Evolutionary conservation across 306 rosid species (phyloP).

Genomic region (Lithocarpus polystachyus): DNA sequence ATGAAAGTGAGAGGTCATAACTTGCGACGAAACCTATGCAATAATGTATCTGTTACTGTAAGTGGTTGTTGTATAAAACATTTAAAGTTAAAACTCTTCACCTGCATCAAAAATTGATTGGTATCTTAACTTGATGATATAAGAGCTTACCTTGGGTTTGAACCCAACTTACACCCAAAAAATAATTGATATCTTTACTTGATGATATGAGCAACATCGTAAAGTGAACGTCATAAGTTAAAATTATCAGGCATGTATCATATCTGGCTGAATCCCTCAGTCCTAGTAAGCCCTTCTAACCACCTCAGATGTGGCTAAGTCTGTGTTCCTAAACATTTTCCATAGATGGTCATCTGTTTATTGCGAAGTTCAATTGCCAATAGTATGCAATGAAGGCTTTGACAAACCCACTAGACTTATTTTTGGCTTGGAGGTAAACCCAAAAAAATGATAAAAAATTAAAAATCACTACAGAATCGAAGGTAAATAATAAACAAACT

Average conservation of each 20-base stretch:
- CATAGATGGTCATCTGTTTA: too few relatives aligned
- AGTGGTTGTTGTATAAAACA: too few relatives aligned
- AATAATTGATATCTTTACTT: too few relatives aligned
- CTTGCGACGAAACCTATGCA: not conserved
- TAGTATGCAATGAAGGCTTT: not conserved
- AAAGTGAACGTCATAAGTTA: fast-evolving
- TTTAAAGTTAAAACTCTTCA: fast-evolving
- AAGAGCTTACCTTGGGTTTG: fast-evolving
- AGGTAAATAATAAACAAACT: not conserved
- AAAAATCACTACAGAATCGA: not conserved
- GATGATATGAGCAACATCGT: too few relatives aligned
- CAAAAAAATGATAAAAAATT: not conserved
- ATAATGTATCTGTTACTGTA: not conserved
- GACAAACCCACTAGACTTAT: not conserved
- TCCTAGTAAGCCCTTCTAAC: too few relatives aligned
- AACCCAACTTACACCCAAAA: fast-evolving
- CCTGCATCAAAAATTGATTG: fast-evolving
- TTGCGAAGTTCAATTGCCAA: too few relatives aligned
- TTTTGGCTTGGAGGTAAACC: not conserved
- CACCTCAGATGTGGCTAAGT: too few relatives aligned
- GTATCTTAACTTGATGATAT: too few relatives aligned
- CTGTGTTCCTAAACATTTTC: too few relatives aligned
- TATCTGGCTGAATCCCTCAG: too few relatives aligned
- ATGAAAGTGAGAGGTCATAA: not conserved
- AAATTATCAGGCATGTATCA: too few relatives aligned